Evolutionary conservation across 805 yeast species (phyloP).

Genomic region (Saccharomycopsis oosterbeekiorum): DNA sequence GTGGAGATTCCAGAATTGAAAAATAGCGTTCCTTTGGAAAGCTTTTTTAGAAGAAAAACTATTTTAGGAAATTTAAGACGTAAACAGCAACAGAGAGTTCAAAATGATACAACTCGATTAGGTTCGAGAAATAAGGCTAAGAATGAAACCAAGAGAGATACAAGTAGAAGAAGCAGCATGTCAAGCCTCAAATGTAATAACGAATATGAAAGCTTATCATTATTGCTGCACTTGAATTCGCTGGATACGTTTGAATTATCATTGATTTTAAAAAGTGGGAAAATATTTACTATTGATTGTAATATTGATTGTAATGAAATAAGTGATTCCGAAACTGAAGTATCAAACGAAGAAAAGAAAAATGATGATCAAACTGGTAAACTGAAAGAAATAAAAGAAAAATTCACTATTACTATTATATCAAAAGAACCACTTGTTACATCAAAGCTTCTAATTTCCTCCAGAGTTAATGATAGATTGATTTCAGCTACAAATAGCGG

Average conservation of each 20-base stretch:
- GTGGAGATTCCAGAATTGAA: constrained; percentile 30
- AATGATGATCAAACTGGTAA: not conserved
- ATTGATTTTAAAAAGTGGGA: constrained; percentile 43
- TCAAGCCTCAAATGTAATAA: constrained; percentile 26
- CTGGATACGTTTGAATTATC: constrained; percentile 33
- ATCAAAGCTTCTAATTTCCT: constrained; percentile 51
- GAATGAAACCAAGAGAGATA: not conserved
- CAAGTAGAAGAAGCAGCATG: constrained; percentile 5
- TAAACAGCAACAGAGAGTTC: constrained; percentile 20
- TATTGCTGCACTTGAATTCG: not conserved
- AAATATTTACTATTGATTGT: constrained; percentile 39
- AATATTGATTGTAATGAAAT: constrained; percentile 26
- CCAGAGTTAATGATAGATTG: constrained; percentile 65
- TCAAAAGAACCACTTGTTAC: constrained; percentile 31
- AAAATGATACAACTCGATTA: constrained; percentile 5
- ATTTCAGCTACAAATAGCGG: constrained; percentile 43
- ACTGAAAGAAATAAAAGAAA: not conserved
- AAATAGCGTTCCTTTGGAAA: constrained; percentile 35
- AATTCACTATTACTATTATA: constrained; percentile 24
- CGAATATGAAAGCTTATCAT: constrained; percentile 19
- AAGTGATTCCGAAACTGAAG: not conserved
- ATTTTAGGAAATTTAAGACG: constrained; percentile 29
- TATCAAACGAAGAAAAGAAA: not conserved
- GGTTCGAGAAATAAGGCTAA: not conserved
- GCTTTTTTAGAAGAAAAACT: constrained; percentile 52